phyloP scores from a whole-genome alignment of 306 rosid species.

The Cajanus cajan region DNA sequence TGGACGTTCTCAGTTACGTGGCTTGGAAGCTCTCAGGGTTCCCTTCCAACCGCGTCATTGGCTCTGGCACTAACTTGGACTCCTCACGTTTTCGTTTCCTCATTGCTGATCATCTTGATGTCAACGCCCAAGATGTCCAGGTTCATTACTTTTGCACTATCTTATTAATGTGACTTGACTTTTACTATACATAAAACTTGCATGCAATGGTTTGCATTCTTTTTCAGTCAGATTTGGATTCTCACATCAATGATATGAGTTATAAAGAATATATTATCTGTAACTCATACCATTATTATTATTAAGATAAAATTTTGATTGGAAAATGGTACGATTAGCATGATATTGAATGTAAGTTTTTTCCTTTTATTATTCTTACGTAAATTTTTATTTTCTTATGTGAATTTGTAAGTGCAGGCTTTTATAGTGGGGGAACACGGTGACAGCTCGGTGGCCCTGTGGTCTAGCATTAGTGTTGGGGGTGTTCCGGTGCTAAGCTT shows the following conservation, averaged over 20 bases:
- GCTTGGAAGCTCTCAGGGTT: constrained; percentile 92
- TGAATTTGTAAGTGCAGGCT: constrained; percentile 48
- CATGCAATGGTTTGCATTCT: too few species aligned
- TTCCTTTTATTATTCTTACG: background rate
- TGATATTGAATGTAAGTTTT: too few species aligned
- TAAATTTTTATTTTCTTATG: background rate
- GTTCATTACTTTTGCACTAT: constrained; percentile 23
- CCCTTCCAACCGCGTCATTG: constrained; percentile 82
- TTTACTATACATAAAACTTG: too few species aligned
- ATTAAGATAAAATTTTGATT: too few species aligned
- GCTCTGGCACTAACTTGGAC: constrained; percentile 95
- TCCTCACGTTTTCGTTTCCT: constrained; percentile 87
- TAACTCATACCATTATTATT: too few species aligned
- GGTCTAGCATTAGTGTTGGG: constrained; percentile 95
- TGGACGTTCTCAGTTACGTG: constrained; percentile 73
- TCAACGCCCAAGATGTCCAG: constrained; percentile 91
- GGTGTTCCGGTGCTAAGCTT: constrained; percentile 88
- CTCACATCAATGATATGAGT: too few species aligned
- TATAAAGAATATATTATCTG: too few species aligned
- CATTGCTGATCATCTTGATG: constrained; percentile 93
- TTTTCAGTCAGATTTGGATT: too few species aligned
- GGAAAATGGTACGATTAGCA: too few species aligned
- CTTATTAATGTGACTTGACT: too few species aligned
- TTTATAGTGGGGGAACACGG: constrained; percentile 96
- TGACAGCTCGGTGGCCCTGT: constrained; percentile 92